Conservation (phyloP, 176 grass and related monocot genomes). For the Metroxylon sagu region DNA sequence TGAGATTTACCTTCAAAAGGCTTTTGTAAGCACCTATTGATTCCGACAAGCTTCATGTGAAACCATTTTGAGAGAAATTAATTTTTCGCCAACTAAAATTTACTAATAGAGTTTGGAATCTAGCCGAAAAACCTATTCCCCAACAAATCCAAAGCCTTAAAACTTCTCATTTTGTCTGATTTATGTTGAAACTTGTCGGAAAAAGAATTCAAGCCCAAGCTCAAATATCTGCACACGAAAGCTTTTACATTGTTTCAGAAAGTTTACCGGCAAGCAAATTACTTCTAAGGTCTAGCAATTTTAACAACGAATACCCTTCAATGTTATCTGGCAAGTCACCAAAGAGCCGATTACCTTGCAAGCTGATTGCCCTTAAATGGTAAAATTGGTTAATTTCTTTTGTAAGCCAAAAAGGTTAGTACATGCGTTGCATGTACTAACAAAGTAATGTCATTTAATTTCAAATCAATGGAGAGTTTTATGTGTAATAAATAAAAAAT, state of each 20-base stretch:
- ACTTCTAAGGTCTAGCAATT: constrained; percentile 53
- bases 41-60: constrained; percentile 7
- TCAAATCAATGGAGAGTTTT: too few relatives aligned
- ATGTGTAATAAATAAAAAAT: too few relatives aligned
- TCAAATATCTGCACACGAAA: constrained; percentile 39
- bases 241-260: constrained; percentile 47
- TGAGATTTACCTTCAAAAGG: too few relatives aligned
- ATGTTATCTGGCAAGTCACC: constrained; percentile 58
- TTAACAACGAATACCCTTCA: constrained; percentile 49
- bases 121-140: constrained; percentile 49
- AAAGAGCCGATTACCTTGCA: constrained; percentile 56
- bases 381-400: constrained; percentile 34
- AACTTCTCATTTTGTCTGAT: constrained; percentile 72
- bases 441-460: too few relatives aligned
- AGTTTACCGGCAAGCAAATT: constrained; percentile 57
- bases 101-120: constrained; percentile 28
- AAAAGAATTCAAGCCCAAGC: constrained; percentile 52
- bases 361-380: constrained; percentile 40
- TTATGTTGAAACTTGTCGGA: constrained; percentile 43
- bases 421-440: too few relatives aligned
- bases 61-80: constrained; percentile 3
- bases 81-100: not conserved
- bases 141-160: constrained; percentile 62
- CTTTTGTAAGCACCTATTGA: too few relatives aligned
- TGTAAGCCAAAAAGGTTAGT: not conserved